Base-by-base conservation (phyloP, 106 monocot genomes). In the Dendrobium catenatum region DNA sequence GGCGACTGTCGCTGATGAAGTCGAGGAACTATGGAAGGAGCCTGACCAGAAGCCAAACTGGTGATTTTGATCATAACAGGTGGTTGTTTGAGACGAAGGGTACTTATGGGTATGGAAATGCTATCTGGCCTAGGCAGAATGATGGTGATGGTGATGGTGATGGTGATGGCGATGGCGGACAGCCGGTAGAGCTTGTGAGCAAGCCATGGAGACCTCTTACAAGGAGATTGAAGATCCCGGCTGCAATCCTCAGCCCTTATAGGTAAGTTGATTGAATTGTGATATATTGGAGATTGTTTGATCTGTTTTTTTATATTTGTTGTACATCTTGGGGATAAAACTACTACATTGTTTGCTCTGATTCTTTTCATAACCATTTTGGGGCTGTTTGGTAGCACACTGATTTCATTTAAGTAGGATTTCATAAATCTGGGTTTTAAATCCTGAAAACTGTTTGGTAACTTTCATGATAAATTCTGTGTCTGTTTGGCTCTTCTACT, bases 171-270 rank as follows among this genome's bases (percentile, higher is more conserved):
- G 80, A 73, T 11, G 76, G 46, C 1, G 88, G 85, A 5, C 86
- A 90, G 42, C 87, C 87, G 13, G 80, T 82, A 41, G 91, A 93
- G 79, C 83, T 93, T 4, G 74, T 86, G 33, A 78, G 42, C 70
- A 95, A 93, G 73, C 91, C 95, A n/a, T 95, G 93, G 95, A 83
- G 91, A 78, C 95, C 95, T 3, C 89, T 95, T 5, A 95, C 95
- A 17, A 89, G 95, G 42, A 93, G 89, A 54, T 80, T 95, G 55
- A 89, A 85, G 82, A 85, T 95, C 18, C 86, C 93, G 0, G 93
- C 95, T 6, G 87, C 83, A 5, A 68, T 87, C 41, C 80, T 92
- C 80, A 89, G 89, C 64, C 87, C 89, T 19, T 89, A 91, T 49
- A 86, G 90, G 90, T 88, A 68, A 19, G 9, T 19, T 20, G 2